These are phyloP conservation scores for Penicillium sp. DNA, from an alignment of 2,329 filamentous ascomycete genomes.

Conservation along the genomic window DNA sequence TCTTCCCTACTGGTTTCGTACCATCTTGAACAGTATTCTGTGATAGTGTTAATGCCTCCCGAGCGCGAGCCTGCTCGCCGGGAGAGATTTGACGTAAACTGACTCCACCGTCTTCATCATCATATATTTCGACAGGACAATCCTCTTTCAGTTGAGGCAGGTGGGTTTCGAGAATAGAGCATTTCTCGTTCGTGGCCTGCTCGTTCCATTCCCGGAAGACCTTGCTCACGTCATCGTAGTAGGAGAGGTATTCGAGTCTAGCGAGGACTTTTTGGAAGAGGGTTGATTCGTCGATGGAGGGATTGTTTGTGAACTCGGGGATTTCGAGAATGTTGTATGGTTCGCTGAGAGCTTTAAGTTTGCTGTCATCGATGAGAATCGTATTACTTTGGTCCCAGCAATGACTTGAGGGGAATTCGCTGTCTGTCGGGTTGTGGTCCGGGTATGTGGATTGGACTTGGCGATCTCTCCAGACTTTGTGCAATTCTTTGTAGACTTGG, in stretches of 20 bases:
- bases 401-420: conserved; percentile 43
- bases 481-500: conserved; percentile 86
- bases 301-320: conserved; percentile 65
- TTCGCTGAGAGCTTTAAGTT: conserved; percentile 75
- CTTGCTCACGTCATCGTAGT: conserved; percentile 49
- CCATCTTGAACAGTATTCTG: neutral
- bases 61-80: neutral
- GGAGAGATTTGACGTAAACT: neutral
- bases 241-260: conserved; percentile 53
- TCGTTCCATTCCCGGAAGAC: conserved; percentile 38
- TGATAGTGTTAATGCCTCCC: neutral
- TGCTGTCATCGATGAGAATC: conserved; percentile 81
- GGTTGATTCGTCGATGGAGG: conserved; percentile 41
- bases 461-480: conserved; percentile 63
- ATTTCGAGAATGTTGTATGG: conserved; percentile 79
- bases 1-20: neutral
- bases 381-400: conserved; percentile 82
- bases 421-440: conserved; percentile 5
- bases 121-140: neutral
- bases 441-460: conserved; percentile 46
- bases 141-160: neutral
- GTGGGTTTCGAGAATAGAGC: conserved; percentile 21
- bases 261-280: conserved; percentile 52
- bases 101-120: neutral
- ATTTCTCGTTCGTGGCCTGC: conserved; percentile 3